Base-by-base conservation (phyloP, 2,329 filamentous ascomycete species). In the Clonostachys rosea region DNA sequence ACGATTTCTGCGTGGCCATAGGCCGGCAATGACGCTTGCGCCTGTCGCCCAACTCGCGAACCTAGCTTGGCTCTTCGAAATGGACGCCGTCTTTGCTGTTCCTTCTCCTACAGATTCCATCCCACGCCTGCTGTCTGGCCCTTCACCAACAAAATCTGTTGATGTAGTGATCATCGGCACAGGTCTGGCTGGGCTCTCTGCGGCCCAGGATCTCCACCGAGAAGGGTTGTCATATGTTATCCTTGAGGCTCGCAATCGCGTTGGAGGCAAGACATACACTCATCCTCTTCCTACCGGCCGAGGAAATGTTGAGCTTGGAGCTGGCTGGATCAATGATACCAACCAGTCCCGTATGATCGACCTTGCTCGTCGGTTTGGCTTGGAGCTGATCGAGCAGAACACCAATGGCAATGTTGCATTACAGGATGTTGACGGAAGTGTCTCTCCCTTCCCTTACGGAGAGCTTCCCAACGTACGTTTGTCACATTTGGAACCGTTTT, bases 291-390 rank as follows among this genome's bases (percentile, higher is more conserved):
- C 60, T 2, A 49, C 59, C 34, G 66, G 56, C 24, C 59, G 57
- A 4, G 71, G 70, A 0, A 49, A 61, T 0, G 65, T 73, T 7
- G 80, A 83, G 18, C 55, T 81, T 0, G 79, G 79, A 4, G 80
- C 77, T 0, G 77, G 75, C 0, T 83, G 79, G 80, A 74, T 83
- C 52, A 83, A 84, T 51, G 74, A 81, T 46, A 71, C 63, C 1
- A 77, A 70, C 45, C 78, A 83, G 51, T 59, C 50, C 30, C 60
- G 59, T 20, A 69, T 79, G 49, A 70, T 59, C 50, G 60, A 52
- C 2, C 53, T 76, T 10, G 66, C 65, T 0, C 55, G 62, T 42
- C 50, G 55, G 24, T 74, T 68, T 47, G 64, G 65, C 0, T 52
- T 71, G 1, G 70, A 78, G 30, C 48, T 74, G 0, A 63, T 77